Conservation (phyloP, 148 eudicot species). For the Heliamphora exappendiculata region DNA sequence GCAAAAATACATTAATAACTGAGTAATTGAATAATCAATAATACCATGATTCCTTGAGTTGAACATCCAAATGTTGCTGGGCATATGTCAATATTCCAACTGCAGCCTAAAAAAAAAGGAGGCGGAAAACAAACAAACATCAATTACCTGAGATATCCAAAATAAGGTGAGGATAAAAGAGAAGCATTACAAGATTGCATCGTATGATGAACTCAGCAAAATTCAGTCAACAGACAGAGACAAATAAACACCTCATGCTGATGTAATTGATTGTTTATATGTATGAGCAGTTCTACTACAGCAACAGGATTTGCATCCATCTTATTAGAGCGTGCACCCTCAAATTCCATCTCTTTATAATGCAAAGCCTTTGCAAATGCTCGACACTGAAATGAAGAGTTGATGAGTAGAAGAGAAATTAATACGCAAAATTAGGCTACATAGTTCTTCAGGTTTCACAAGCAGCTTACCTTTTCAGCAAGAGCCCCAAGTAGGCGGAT, state of each 20-base stretch:
- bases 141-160: neutral
- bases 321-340: conserved; percentile 80
- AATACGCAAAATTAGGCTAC: neutral
- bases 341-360: conserved; percentile 99
- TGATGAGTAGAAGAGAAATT: neutral
- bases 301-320: conserved; percentile 92
- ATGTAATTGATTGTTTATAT: conserved; percentile 91
- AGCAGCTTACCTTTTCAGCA: conserved; percentile 77
- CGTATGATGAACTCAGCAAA: neutral
- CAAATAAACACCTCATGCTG: conserved; percentile 75
- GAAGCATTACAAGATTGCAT: neutral
- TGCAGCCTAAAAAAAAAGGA: conserved; percentile 58
- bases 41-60: conserved; percentile 92
- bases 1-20: neutral
- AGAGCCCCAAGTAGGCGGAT: conserved; percentile 98
- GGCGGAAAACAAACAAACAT: conserved; percentile 10
- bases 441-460: conserved; percentile 1
- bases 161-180: neutral
- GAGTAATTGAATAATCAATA: neutral
- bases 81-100: conserved; percentile 96
- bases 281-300: conserved; percentile 93
- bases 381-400: conserved; percentile 59
- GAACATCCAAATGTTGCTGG: conserved; percentile 79
- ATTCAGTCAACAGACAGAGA: neutral
- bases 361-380: conserved; percentile 99